Evolutionary conservation across 805 yeast species (phyloP).

Genomic region (Lipomyces yamanashiensis): DNA sequence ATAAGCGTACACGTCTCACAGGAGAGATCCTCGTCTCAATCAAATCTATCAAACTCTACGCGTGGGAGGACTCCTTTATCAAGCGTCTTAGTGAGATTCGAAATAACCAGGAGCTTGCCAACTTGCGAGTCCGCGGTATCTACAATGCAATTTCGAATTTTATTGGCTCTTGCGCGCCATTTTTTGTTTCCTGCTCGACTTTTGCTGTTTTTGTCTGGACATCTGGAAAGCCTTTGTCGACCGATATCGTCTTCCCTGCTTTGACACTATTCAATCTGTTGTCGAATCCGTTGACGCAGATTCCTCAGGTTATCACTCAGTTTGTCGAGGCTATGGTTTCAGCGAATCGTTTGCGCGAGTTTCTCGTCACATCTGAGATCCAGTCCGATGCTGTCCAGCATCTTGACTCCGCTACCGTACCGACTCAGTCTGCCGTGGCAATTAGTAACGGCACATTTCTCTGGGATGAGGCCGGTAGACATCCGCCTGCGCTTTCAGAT

Average conservation of each 20-base stretch:
- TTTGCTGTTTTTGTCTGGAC: constrained; percentile 77
- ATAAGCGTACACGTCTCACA: constrained; percentile 85
- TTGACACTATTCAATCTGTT: constrained; percentile 83
- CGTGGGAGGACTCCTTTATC: constrained; percentile 90
- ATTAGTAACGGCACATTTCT: constrained; percentile 46
- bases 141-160: constrained; percentile 72
- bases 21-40: constrained; percentile 88
- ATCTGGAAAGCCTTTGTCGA: constrained; percentile 69
- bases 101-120: constrained; percentile 80
- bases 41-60: constrained; percentile 88
- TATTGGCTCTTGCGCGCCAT: constrained; percentile 85
- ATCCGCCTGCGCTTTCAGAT: constrained; percentile 59
- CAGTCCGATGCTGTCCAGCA: constrained; percentile 73
- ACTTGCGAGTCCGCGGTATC: constrained; percentile 72
- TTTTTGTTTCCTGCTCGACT: constrained; percentile 83
- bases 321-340: constrained; percentile 78
- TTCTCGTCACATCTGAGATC: constrained; percentile 71
- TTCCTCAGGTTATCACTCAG: constrained; percentile 86
- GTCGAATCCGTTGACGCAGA: constrained; percentile 84
- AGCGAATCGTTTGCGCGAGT: constrained; percentile 63
- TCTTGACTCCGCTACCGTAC: constrained; percentile 61
- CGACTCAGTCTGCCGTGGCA: constrained; percentile 64
- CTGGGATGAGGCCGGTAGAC: constrained; percentile 76
- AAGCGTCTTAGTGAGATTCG: constrained; percentile 75
- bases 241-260: constrained; percentile 89